These are phyloP conservation scores for Carpinus viminea DNA, from an alignment of 306 rosid species.

Conservation along the genomic window DNA sequence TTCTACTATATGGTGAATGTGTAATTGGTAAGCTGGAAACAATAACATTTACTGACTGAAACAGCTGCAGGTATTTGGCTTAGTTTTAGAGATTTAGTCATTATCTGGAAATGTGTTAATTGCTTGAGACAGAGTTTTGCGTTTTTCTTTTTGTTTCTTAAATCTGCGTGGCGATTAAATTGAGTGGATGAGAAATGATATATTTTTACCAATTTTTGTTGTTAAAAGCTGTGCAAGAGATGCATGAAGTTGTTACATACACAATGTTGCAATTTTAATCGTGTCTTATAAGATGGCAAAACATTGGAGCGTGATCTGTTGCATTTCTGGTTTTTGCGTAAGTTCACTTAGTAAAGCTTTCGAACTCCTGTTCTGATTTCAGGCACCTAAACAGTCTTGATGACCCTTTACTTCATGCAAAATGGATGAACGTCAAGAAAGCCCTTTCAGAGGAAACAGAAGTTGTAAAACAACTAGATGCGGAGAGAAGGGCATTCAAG, in stretches of 20 bases:
- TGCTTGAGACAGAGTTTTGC: background rate
- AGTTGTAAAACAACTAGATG: conserved; percentile 80
- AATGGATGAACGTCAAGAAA: conserved; percentile 96
- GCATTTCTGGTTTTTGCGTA: background rate
- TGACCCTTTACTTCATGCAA: conserved; percentile 74
- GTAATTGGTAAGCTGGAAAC: background rate
- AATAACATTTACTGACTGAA: background rate
- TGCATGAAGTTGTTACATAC: background rate
- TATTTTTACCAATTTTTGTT: background rate
- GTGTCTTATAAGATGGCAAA: background rate
- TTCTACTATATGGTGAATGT: background rate
- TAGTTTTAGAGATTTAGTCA: background rate
- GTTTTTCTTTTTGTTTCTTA: background rate
- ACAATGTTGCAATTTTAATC: background rate
- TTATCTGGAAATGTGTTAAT: background rate
- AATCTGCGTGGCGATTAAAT: background rate
- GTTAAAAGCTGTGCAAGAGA: background rate
- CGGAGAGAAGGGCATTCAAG: conserved; percentile 79
- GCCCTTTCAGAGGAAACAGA: conserved; percentile 82
- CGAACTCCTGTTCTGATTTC: conserved; percentile 14
- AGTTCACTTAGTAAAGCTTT: background rate
- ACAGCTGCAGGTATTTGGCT: background rate
- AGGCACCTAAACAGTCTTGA: conserved; percentile 75
- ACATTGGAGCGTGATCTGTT: background rate
- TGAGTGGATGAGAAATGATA: background rate